These are phyloP conservation scores for Aspergillus indologenus DNA, from an alignment of 495 filamentous ascomycete genomes.

Conservation along the genomic window DNA sequence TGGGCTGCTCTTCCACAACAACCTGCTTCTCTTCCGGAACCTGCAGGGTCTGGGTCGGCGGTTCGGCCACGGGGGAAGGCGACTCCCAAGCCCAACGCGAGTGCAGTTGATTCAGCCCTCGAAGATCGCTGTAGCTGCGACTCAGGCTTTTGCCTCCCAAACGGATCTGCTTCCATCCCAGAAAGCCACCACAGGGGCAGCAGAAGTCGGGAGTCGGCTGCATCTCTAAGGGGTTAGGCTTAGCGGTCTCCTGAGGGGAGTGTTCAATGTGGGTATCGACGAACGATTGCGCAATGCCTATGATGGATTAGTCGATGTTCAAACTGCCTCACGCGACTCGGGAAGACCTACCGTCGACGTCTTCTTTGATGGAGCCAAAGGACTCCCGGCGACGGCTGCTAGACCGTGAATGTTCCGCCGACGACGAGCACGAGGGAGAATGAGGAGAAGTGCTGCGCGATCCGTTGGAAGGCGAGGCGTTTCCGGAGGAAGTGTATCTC, in stretches of 20 bases:
- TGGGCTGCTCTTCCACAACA: slow-evolving; percentile 3
- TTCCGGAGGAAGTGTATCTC: slow-evolving; percentile 26
- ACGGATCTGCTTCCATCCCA: slow-evolving; percentile 70
- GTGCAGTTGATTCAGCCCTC: slow-evolving; percentile 47
- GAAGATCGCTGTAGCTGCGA: slow-evolving; percentile 70
- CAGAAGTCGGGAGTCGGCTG: slow-evolving; percentile 57
- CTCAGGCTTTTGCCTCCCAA: slow-evolving; percentile 63
- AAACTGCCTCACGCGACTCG: not conserved
- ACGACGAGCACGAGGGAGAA: slow-evolving; percentile 37
- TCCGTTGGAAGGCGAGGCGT: slow-evolving; percentile 21
- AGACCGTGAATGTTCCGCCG: slow-evolving; percentile 40
- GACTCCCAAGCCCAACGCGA: slow-evolving; percentile 56
- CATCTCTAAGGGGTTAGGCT: slow-evolving; percentile 33
- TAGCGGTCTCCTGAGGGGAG: slow-evolving; percentile 47
- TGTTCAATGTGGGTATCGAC: slow-evolving; percentile 63
- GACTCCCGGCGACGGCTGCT: slow-evolving; percentile 43
- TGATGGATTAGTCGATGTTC: slow-evolving; percentile 7
- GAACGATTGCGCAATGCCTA: slow-evolving; percentile 68
- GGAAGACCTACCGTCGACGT: slow-evolving; percentile 38
- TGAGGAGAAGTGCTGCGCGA: slow-evolving; percentile 39
- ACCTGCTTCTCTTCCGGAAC: slow-evolving; percentile 23
- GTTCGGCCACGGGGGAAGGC: slow-evolving; percentile 22
- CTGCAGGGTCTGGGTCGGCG: slow-evolving; percentile 26
- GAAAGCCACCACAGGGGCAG: slow-evolving; percentile 67
- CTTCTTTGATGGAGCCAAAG: slow-evolving; percentile 48